A percentile compares a stretch with the other conserved stretches of the same genome.
Evolutionary conservation across 345 rosid genomes (phyloP).

Genomic region (Brassica nigra): DNA sequence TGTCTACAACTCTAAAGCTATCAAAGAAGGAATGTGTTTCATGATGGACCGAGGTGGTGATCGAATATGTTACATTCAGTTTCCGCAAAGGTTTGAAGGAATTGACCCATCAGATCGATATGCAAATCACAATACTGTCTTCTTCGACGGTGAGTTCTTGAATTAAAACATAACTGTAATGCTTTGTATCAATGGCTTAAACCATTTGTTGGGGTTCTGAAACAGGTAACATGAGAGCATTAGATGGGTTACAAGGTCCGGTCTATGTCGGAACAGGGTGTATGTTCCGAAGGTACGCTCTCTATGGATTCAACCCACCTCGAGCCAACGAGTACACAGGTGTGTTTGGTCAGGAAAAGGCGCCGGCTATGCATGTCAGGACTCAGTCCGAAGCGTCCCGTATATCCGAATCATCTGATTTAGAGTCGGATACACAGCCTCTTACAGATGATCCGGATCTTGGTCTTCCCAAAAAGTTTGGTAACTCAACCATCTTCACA

Average conservation of each 20-base stretch:
- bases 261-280: conserved; percentile 97
- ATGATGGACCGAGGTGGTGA: conserved; percentile 99
- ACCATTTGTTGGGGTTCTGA: not conserved
- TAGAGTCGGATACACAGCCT: conserved; percentile 64
- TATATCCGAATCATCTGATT: conserved; percentile 38
- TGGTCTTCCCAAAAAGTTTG: conserved; percentile 68
- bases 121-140: conserved; percentile 86
- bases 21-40: conserved; percentile 90
- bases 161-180: not conserved
- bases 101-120: conserved; percentile 91
- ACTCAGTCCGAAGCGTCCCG: conserved; percentile 40
- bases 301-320: conserved; percentile 89
- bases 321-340: conserved; percentile 80
- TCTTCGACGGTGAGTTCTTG: conserved; percentile 63
- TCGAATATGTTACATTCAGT: conserved; percentile 84
- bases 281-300: conserved; percentile 89
- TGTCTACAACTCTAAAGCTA: conserved; percentile 67
- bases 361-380: conserved; percentile 42
- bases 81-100: conserved; percentile 93
- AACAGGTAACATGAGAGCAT: conserved; percentile 85
- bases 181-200: conserved; percentile 13
- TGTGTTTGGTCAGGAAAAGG: conserved; percentile 63
- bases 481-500: conserved; percentile 66
- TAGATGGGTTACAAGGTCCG: conserved; percentile 96
- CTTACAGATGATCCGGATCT: conserved; percentile 71